Evolutionary conservation across 192 early-diverging fungal species (phyloP).

Genomic region (Rhizophlyctis rosea): DNA sequence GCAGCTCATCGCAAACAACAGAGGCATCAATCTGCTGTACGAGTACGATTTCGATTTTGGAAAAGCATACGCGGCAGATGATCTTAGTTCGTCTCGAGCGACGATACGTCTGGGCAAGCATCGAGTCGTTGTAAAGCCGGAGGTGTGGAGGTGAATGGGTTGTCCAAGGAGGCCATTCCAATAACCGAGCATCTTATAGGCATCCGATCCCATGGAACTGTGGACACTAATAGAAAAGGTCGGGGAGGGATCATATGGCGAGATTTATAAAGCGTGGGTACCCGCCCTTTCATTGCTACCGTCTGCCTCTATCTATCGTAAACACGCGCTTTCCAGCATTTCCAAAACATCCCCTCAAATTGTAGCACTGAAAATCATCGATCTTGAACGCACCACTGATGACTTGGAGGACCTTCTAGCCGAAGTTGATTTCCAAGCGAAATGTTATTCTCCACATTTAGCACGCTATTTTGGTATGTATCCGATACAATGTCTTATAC

Average conservation of each 20-base stretch:
- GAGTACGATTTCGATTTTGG: conserved; percentile 26
- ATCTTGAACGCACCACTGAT: conserved; percentile 31
- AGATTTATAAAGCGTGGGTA: conserved; percentile 31
- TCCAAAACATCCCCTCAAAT: conserved; percentile 16
- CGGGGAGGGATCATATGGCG: conserved; percentile 34
- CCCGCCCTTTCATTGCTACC: neutral
- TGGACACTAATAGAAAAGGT: conserved; percentile 32
- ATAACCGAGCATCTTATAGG: neutral
- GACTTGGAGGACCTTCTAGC: conserved; percentile 31
- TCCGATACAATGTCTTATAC: no score
- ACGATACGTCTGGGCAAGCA: conserved; percentile 15
- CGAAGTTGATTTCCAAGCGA: conserved; percentile 38
- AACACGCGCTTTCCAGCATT: neutral
- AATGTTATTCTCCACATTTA: conserved; percentile 33
- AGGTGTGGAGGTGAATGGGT: neutral
- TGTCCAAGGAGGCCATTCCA: neutral
- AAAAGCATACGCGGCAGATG: conserved; percentile 17
- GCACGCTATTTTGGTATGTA: conserved; percentile 25
- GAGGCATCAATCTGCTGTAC: conserved; percentile 23
- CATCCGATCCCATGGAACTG: conserved; percentile 22
- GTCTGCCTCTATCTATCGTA: neutral
- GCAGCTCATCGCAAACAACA: no score
- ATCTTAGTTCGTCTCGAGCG: conserved; percentile 13
- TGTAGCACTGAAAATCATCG: conserved; percentile 34
- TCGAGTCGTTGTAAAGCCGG: conserved; percentile 18